These are phyloP conservation scores for Sporothrix dimorphospora DNA, from an alignment of 2,329 filamentous ascomycete species.

Conservation along the genomic window DNA sequence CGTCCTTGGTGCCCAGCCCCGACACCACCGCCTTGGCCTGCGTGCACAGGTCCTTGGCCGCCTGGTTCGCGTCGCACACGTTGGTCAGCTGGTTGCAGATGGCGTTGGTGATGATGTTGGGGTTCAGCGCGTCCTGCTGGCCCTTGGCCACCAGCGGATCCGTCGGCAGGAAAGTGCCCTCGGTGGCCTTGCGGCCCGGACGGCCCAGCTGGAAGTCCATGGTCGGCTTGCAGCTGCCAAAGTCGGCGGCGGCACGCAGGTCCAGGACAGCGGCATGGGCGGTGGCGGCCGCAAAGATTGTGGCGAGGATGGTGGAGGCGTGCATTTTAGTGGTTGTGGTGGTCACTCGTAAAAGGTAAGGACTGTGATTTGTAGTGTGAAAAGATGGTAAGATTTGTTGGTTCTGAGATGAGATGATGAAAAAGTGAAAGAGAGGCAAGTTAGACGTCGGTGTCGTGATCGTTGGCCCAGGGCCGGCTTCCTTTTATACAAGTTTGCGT, in stretches of 20 bases:
- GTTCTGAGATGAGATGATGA: constrained; percentile 15
- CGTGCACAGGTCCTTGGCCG: constrained; percentile 58
- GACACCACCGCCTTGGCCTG: constrained; percentile 51
- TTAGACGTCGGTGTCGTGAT: constrained; percentile 5
- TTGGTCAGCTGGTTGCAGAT: constrained; percentile 71
- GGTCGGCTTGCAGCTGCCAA: constrained; percentile 59
- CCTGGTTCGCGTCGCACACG: constrained; percentile 65
- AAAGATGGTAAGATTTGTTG: neutral
- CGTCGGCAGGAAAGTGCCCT: constrained; percentile 69
- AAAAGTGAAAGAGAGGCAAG: constrained; percentile 33
- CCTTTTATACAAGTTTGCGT: neutral
- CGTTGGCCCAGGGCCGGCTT: neutral
- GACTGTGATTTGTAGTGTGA: neutral
- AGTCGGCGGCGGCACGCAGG: constrained; percentile 48
- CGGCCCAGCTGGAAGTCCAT: constrained; percentile 63
- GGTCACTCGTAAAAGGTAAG: neutral
- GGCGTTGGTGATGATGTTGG: constrained; percentile 73
- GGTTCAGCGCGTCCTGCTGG: constrained; percentile 70
- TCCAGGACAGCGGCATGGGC: constrained; percentile 37
- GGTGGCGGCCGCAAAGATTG: constrained; percentile 36
- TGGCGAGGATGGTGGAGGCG: constrained; percentile 36
- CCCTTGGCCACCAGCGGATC: constrained; percentile 63
- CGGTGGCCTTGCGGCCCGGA: constrained; percentile 57
- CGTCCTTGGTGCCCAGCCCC: constrained; percentile 43
- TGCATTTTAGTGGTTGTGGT: constrained; percentile 34